phyloP scores from a whole-genome alignment of 257 asterid genomes.

The Nicotiana noctiflora region DNA sequence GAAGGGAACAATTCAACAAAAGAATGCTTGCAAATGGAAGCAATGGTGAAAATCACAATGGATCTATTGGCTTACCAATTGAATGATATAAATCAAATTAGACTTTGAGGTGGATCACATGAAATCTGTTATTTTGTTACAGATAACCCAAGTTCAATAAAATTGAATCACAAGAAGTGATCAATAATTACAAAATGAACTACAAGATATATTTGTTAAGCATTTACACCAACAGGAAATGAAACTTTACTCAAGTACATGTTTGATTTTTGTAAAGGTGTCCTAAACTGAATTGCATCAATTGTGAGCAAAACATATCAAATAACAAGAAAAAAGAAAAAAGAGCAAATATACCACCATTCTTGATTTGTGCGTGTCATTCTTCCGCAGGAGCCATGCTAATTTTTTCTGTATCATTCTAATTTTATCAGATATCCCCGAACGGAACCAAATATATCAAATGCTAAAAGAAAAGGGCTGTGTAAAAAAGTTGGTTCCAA shows the following conservation, averaged over 20 bases:
- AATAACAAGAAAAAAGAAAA: background rate
- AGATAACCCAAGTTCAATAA: background rate
- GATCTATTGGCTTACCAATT: background rate
- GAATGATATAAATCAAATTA: background rate
- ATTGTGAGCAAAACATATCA: background rate
- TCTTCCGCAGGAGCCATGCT: too few species aligned
- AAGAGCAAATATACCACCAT: too few species aligned
- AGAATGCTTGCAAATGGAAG: background rate
- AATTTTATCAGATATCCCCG: too few species aligned
- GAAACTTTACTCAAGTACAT: background rate
- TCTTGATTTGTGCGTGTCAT: too few species aligned
- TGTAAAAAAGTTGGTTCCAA: conserved; percentile 85
- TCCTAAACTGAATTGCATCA: background rate
- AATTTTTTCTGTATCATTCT: too few species aligned
- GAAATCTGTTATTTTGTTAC: too few species aligned
- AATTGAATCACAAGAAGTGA: background rate
- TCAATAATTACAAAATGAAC: background rate
- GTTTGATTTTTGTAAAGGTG: background rate
- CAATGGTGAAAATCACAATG: background rate
- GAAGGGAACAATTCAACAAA: background rate
- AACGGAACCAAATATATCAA: too few species aligned
- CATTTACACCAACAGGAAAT: background rate
- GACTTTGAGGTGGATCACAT: background rate
- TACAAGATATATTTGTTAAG: background rate
- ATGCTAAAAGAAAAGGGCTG: conserved; percentile 46